Percentiles rank a stretch among this genome's conserved stretches.
Conservation (phyloP, 805 yeast genomes). For the Pichia occidentalis region DNA sequence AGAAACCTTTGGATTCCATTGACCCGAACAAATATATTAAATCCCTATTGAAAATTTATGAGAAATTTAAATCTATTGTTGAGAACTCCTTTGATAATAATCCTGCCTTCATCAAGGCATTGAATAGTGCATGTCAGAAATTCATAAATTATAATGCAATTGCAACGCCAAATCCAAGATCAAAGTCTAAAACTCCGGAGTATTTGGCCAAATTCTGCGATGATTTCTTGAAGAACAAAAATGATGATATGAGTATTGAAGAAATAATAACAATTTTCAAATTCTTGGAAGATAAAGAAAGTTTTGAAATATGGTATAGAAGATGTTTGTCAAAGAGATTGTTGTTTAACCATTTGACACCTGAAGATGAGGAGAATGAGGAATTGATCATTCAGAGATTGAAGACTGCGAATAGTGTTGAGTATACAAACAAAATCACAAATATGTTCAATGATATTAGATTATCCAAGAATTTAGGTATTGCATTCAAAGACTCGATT, state of each 20-base stretch:
- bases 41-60: slow-evolving; percentile 63
- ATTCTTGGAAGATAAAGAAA: slow-evolving; percentile 88
- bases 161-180: slow-evolving; percentile 59
- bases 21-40: slow-evolving; percentile 79
- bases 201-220: slow-evolving; percentile 86
- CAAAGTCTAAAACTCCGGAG: slow-evolving; percentile 82
- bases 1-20: slow-evolving; percentile 9
- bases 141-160: slow-evolving; percentile 78
- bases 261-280: slow-evolving; percentile 83
- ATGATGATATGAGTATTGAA: slow-evolving; percentile 70
- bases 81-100: slow-evolving; percentile 62
- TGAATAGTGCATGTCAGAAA: slow-evolving; percentile 81
- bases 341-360: slow-evolving; percentile 65
- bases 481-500: slow-evolving; percentile 25
- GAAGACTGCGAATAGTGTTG: slow-evolving; percentile 84
- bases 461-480: slow-evolving; percentile 69
- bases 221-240: slow-evolving; percentile 68
- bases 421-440: slow-evolving; percentile 88
- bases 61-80: slow-evolving; percentile 60
- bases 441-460: slow-evolving; percentile 95
- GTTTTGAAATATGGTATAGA: slow-evolving; percentile 89
- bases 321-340: slow-evolving; percentile 83
- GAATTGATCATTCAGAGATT: slow-evolving; percentile 77
- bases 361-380: slow-evolving; percentile 81
- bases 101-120: slow-evolving; percentile 73